Evolutionary conservation across 192 early-diverging fungal species (phyloP).

Genomic region (Geosiphon pyriformis): DNA sequence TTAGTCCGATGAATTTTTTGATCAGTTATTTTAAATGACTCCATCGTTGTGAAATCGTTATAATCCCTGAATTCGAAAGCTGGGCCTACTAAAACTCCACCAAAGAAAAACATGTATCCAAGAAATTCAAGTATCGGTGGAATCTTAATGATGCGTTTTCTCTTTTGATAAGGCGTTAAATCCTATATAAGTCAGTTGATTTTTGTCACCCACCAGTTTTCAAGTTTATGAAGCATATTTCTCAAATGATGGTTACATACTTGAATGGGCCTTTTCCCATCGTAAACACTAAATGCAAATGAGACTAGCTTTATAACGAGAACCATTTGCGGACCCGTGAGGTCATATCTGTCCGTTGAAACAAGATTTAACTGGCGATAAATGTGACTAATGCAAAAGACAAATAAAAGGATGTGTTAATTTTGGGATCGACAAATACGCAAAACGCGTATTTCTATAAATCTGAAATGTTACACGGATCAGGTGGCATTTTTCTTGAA

Average conservation of each 20-base stretch:
- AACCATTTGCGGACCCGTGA: conserved; percentile 92
- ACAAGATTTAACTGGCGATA: conserved; percentile 40
- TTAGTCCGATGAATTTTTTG: background rate
- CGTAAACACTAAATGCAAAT: conserved; percentile 79
- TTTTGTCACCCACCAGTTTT: too few species aligned
- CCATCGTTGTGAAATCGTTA: conserved; percentile 40
- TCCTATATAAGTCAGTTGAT: conserved; percentile 36
- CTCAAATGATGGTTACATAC: conserved; percentile 13
- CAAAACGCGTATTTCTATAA: background rate
- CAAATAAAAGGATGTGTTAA: conserved; percentile 13
- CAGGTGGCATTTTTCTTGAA: too few species aligned
- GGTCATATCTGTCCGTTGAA: conserved; percentile 61
- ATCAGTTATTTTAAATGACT: conserved; percentile 30
- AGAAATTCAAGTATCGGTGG: conserved; percentile 74
- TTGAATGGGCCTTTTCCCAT: conserved; percentile 54
- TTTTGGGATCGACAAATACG: conserved; percentile 7
- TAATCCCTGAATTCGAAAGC: conserved; percentile 71
- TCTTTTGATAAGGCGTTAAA: conserved; percentile 61
- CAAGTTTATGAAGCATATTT: background rate
- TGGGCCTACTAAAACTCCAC: conserved; percentile 78
- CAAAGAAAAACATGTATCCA: conserved; percentile 89
- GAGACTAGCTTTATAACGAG: conserved; percentile 88
- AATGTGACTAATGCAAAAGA: conserved; percentile 39
- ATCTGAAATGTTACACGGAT: background rate
- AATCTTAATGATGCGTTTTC: conserved; percentile 50